Conservation (phyloP, 2,329 filamentous ascomycete species). For the Verticillium klebahnii region DNA sequence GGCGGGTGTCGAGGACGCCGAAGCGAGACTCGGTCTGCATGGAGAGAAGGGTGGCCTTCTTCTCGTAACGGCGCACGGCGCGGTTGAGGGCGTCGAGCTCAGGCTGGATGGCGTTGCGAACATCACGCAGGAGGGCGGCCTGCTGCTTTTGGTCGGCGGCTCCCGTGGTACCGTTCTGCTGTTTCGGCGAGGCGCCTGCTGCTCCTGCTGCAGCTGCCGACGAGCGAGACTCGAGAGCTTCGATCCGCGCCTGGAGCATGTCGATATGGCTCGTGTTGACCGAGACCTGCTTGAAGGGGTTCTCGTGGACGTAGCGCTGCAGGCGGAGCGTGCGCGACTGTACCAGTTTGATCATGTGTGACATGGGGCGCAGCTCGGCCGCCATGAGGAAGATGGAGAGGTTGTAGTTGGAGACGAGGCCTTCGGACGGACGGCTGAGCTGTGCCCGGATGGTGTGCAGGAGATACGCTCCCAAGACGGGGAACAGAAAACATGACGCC, state of each 20-base stretch:
- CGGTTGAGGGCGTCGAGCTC: slow-evolving; percentile 86
- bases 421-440: slow-evolving; percentile 77
- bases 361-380: slow-evolving; percentile 77
- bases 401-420: slow-evolving; percentile 88
- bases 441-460: slow-evolving; percentile 77
- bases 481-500: slow-evolving; percentile 72
- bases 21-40: slow-evolving; percentile 74
- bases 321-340: slow-evolving; percentile 75
- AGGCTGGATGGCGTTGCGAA: slow-evolving; percentile 64
- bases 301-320: slow-evolving; percentile 64
- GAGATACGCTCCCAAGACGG: slow-evolving; percentile 74
- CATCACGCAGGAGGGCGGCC: slow-evolving; percentile 46
- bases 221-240: slow-evolving; percentile 61
- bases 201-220: slow-evolving; percentile 14
- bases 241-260: slow-evolving; percentile 61
- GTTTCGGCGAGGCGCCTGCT: slow-evolving; percentile 24
- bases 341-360: slow-evolving; percentile 77
- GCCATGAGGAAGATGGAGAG: slow-evolving; percentile 85
- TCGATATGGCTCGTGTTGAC: slow-evolving; percentile 37
- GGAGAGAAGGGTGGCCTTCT: slow-evolving; percentile 71
- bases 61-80: slow-evolving; percentile 87
- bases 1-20: slow-evolving; percentile 62
- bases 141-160: slow-evolving; percentile 32
- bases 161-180: slow-evolving; percentile 25
- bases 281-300: slow-evolving; percentile 36